Base-by-base conservation (phyloP, 257 asterid genomes). In the Lantana camara region DNA sequence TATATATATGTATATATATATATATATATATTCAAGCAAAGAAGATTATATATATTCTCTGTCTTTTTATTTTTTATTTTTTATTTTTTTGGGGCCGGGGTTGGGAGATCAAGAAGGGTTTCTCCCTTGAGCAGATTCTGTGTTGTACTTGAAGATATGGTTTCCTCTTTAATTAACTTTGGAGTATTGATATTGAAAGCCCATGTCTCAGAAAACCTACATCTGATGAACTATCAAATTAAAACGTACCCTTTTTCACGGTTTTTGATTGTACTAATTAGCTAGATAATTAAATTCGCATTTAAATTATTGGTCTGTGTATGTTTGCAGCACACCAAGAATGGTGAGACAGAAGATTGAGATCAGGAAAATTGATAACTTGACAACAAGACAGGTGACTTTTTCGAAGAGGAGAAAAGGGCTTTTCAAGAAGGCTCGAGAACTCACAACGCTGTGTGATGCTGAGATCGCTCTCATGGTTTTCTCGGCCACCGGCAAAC, bases 371-470 rank as follows among this genome's bases (percentile, higher is more conserved):
- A 86, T 86, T 0, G 87, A 83, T 14, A 80, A 78, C 75, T 64
- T 83, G 74, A 64, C 85, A 0, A 77, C 89, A 17, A 80, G 95
- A 40, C 95, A 86, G 56, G 95, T 86, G 67, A 83, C 89, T 0
- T 86, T 83, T 30, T 81, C 90, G 2, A 86, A 86, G 80, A 66
- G 95, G 62, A 77, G 90, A 77, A 83, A 74, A 79, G 95, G 95
- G 77, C 88, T 86, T 77, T 81, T 86, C 72, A 86, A 86, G 79
- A 86, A 86, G 50, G 95, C 95, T 71, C 71, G 73, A 1, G 90
- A 86, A 29, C 88, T 86, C 46, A 68, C 95, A 3, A 83, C 83
- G 1, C 88, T 86, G 16, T 83, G 95, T 45, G 95, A 86, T 86
- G 95, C 86, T 30, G 86, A 86, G 24, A 50, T 82, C 16, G 95